phyloP scores from a whole-genome alignment of 2,329 filamentous ascomycete genomes.

The Parafenestella ontariensis region DNA sequence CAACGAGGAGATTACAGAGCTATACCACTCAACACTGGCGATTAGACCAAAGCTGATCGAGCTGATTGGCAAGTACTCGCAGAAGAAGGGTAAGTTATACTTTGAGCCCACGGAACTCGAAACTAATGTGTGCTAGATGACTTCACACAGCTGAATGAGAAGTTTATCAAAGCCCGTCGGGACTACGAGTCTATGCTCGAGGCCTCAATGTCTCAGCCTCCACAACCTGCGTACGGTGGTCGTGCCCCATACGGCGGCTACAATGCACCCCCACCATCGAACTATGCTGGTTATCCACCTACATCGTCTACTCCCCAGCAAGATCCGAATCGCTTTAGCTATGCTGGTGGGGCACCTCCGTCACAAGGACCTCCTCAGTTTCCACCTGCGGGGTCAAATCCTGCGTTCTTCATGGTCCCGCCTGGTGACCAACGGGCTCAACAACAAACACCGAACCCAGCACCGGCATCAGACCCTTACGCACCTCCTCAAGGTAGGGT shows the following conservation, averaged over 20 bases:
- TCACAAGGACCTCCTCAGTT: slow-evolving; percentile 48
- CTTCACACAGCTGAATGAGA: slow-evolving; percentile 97
- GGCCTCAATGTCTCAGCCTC: slow-evolving; percentile 94
- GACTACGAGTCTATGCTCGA: slow-evolving; percentile 97
- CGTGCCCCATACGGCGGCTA: slow-evolving; percentile 54
- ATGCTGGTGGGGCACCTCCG: slow-evolving; percentile 40
- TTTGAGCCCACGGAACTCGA: not conserved
- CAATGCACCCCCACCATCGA: slow-evolving; percentile 40
- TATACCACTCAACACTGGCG: slow-evolving; percentile 91
- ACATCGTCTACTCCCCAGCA: slow-evolving; percentile 44
- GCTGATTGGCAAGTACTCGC: slow-evolving; percentile 97
- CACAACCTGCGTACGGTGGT: slow-evolving; percentile 77
- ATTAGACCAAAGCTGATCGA: slow-evolving; percentile 98
- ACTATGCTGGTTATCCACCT: slow-evolving; percentile 44
- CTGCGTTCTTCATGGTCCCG: slow-evolving; percentile 50
- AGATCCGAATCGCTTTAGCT: slow-evolving; percentile 37
- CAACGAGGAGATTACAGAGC: slow-evolving; percentile 91
- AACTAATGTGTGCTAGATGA: slow-evolving; percentile 69
- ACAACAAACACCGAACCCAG: slow-evolving; percentile 42
- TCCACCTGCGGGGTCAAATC: slow-evolving; percentile 45
- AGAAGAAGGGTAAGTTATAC: slow-evolving; percentile 81
- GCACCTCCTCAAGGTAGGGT: slow-evolving; percentile 47
- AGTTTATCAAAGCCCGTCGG: slow-evolving; percentile 97
- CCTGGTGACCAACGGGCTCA: slow-evolving; percentile 40
- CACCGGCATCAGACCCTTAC: slow-evolving; percentile 46